A percentile compares a stretch with the other conserved stretches of the same genome.
Evolutionary conservation across 116 monocot genomes (phyloP).

Genomic region (Zostera marina): DNA sequence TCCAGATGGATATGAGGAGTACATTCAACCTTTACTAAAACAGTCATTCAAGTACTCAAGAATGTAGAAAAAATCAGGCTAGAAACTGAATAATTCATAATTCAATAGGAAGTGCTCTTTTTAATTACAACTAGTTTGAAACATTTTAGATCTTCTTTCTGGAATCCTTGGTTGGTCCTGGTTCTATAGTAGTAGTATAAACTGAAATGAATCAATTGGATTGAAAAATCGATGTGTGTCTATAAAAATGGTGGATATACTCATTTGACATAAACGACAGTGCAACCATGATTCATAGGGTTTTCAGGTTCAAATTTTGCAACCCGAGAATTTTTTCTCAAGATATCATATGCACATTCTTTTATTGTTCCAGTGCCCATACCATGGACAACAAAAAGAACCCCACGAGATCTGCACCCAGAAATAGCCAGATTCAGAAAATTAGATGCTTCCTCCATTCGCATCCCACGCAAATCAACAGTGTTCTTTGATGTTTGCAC

Average conservation of each 20-base stretch:
- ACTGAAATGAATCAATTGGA: no score
- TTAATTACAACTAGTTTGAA: no score
- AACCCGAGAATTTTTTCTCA: conserved; percentile 63
- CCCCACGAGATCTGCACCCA: conserved; percentile 27
- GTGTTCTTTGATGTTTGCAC: conserved; percentile 74
- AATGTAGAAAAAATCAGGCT: no score
- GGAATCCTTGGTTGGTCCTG: no score
- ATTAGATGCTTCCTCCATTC: conserved; percentile 47
- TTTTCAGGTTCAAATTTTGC: conserved; percentile 64
- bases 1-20: conserved; percentile 67
- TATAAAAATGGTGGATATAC: neutral
- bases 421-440: conserved; percentile 44
- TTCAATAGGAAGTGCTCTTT: no score
- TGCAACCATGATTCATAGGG: conserved; percentile 81
- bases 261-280: conserved; percentile 57
- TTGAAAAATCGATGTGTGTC: no score
- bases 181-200: no score
- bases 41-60: conserved; percentile 47
- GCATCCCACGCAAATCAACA: conserved; percentile 58
- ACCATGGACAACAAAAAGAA: conserved; percentile 74
- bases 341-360: conserved; percentile 28
- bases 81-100: no score
- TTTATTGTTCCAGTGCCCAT: conserved; percentile 66
- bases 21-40: conserved; percentile 56
- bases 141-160: no score